Evolutionary conservation across 352 stramenopile genomes (phyloP).

Genomic region (Pythium utonaiense): DNA sequence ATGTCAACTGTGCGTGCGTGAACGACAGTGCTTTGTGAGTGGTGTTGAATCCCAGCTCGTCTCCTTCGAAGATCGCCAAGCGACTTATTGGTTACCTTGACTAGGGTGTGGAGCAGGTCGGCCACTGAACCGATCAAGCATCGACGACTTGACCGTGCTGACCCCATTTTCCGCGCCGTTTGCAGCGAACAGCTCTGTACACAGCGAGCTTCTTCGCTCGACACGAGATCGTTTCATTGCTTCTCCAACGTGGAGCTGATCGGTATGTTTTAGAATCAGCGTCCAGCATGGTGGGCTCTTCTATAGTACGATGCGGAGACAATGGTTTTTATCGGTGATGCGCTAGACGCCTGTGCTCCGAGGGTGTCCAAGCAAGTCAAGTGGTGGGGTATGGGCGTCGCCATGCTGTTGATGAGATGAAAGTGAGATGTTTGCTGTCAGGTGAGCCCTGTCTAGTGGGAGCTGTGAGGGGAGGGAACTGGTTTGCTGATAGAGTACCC

Average conservation of each 20-base stretch:
- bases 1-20: neutral
- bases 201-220: constrained; percentile 65
- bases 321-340: neutral
- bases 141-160: neutral
- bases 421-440: constrained; percentile 52
- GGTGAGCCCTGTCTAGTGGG: no score
- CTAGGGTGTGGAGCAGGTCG: constrained; percentile 20
- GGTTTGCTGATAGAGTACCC: neutral
- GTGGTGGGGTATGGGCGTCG: constrained; percentile 42
- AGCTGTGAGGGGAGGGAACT: neutral
- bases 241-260: constrained; percentile 57
- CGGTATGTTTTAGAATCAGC: constrained; percentile 29
- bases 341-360: constrained; percentile 44
- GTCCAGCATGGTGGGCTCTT: neutral
- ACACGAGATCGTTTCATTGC: constrained; percentile 41
- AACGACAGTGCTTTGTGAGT: constrained; percentile 26
- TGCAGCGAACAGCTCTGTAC: constrained; percentile 55
- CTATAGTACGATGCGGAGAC: neutral
- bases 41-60: neutral
- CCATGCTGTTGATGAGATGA: constrained; percentile 58
- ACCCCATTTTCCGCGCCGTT: neutral
- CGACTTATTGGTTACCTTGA: neutral
- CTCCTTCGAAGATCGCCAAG: neutral
- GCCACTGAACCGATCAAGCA: constrained; percentile 7
- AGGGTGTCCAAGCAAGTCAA: constrained; percentile 36